Percentiles rank a stretch among this genome's conserved stretches.
These are phyloP conservation scores for Teunomyces panamensis DNA, from an alignment of 805 yeast species.

Conservation along the genomic window DNA sequence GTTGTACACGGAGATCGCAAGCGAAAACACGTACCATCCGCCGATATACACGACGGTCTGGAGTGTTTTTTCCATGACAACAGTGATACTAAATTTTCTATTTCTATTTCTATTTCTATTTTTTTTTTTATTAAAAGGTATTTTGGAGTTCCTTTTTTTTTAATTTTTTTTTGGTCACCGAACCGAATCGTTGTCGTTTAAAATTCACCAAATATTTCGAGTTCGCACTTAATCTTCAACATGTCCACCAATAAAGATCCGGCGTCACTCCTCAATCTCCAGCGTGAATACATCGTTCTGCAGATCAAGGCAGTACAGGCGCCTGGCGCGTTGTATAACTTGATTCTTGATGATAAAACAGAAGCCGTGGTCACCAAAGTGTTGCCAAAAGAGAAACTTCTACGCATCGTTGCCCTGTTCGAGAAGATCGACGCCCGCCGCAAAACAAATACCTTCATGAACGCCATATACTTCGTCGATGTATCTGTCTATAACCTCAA, in stretches of 20 bases:
- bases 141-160: too few relatives aligned
- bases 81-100: too few relatives aligned
- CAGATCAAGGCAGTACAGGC: slow-evolving; percentile 29
- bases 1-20: slow-evolving; percentile 76
- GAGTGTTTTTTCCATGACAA: neutral
- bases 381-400: slow-evolving; percentile 46
- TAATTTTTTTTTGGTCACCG: too few relatives aligned
- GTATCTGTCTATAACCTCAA: slow-evolving; percentile 66
- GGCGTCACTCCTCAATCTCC: slow-evolving; percentile 25
- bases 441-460: slow-evolving; percentile 60
- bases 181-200: too few relatives aligned
- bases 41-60: slow-evolving; percentile 31
- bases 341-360: slow-evolving; percentile 58
- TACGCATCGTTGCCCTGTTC: slow-evolving; percentile 58
- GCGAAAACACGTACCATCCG: slow-evolving; percentile 72
- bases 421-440: slow-evolving; percentile 63
- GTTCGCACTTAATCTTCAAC: neutral
- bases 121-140: too few relatives aligned
- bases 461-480: slow-evolving; percentile 77
- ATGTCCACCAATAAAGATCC: slow-evolving; percentile 25
- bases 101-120: too few relatives aligned
- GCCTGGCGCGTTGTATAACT: slow-evolving; percentile 28
- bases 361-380: slow-evolving; percentile 47
- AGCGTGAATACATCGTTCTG: slow-evolving; percentile 27
- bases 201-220: too few relatives aligned